Evolutionary conservation across 2,329 filamentous ascomycete species (phyloP).

Genomic region (Aspergillus unguis): DNA sequence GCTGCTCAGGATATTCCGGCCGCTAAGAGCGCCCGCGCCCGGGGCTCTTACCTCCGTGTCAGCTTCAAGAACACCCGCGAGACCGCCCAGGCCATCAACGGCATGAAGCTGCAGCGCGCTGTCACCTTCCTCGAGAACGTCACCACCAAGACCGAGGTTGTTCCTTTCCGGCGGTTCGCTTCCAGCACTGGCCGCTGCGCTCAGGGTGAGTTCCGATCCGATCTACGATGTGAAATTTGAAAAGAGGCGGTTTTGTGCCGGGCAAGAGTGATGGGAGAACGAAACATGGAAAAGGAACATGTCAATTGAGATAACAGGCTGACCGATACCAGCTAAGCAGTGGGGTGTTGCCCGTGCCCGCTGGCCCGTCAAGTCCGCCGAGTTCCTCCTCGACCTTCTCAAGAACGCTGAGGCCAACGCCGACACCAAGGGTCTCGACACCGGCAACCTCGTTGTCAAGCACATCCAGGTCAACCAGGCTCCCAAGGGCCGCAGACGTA

Average conservation of each 20-base stretch:
- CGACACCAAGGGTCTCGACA: slow-evolving; percentile 96
- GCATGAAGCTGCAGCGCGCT: slow-evolving; percentile 95
- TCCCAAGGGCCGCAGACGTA: slow-evolving; percentile 97
- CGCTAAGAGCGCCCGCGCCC: slow-evolving; percentile 93
- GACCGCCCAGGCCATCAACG: slow-evolving; percentile 98
- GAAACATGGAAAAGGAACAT: slow-evolving; percentile 6
- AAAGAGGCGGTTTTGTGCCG: background rate
- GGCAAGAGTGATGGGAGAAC: slow-evolving; percentile 3
- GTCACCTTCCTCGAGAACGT: slow-evolving; percentile 98
- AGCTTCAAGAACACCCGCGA: slow-evolving; percentile 99
- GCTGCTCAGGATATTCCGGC: slow-evolving; percentile 81
- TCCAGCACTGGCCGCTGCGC: slow-evolving; percentile 92
- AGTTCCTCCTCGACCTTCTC: slow-evolving; percentile 95
- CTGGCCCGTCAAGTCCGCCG: slow-evolving; percentile 99
- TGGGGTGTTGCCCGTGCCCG: slow-evolving; percentile 97
- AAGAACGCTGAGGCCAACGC: slow-evolving; percentile 98
- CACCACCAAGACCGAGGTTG: slow-evolving; percentile 91
- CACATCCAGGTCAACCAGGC: slow-evolving; percentile 99
- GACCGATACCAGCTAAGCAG: slow-evolving; percentile 73
- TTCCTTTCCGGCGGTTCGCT: slow-evolving; percentile 97
- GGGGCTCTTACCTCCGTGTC: slow-evolving; percentile 97
- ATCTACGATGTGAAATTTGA: background rate
- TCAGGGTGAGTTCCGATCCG: slow-evolving; percentile 71
- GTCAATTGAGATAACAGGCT: background rate
- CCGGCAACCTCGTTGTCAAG: slow-evolving; percentile 96